phyloP scores from a whole-genome alignment of 768 basidiomycete genomes.

The Lepiota venenata region DNA sequence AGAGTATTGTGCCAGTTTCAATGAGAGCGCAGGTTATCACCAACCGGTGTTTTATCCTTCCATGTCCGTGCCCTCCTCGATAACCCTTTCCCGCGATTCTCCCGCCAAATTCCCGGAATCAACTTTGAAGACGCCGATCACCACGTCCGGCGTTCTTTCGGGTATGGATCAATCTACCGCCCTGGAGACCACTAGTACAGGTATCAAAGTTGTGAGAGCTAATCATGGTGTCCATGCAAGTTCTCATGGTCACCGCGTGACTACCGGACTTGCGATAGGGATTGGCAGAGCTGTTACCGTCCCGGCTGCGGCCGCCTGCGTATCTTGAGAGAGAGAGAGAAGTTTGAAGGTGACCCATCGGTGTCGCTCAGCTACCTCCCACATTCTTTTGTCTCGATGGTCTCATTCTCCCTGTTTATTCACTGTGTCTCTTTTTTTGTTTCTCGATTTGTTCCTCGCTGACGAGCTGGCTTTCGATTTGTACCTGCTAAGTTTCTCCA shows the following conservation, averaged over 20 bases:
- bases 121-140: no score
- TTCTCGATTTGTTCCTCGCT: background rate
- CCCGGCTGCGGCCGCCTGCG: slow-evolving; percentile 3
- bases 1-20: slow-evolving; percentile 19
- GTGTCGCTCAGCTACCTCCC: background rate
- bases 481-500: no score
- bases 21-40: background rate
- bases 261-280: background rate
- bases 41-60: background rate
- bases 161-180: no score
- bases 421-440: background rate
- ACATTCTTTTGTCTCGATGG: background rate
- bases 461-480: no score
- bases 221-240: no score
- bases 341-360: no score
- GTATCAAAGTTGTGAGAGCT: no score
- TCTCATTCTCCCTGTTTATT: background rate
- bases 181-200: no score
- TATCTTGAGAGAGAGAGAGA: background rate
- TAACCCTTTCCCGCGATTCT: no score
- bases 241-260: background rate
- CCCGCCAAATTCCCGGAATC: no score
- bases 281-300: background rate
- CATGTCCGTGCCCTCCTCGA: background rate
- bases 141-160: no score